Evolutionary conservation across 257 asterid genomes (phyloP).

Genomic region (Solanum rostratum): DNA sequence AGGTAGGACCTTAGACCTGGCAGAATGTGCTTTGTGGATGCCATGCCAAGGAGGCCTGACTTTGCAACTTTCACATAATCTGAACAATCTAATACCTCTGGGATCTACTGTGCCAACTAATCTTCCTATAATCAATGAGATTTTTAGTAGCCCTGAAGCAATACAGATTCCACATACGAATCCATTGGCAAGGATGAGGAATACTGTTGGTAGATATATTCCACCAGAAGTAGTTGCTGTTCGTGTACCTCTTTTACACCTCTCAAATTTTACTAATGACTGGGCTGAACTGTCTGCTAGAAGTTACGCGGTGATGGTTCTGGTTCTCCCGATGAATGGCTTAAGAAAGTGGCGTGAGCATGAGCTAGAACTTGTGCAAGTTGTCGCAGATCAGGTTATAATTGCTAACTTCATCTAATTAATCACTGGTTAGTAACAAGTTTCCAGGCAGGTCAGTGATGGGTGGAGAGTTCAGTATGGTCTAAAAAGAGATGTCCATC

Average conservation of each 20-base stretch:
- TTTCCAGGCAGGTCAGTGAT: not conserved
- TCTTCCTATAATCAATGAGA: constrained; percentile 41
- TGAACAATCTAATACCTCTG: constrained; percentile 41
- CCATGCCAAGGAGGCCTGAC: constrained; percentile 48
- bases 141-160: constrained; percentile 46
- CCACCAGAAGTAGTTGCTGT: constrained; percentile 61
- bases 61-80: constrained; percentile 52
- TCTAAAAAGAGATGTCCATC: not conserved
- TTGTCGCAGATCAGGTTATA: constrained; percentile 70
- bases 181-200: constrained; percentile 48
- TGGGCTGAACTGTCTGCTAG: constrained; percentile 53
- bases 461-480: not conserved
- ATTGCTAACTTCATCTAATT: not conserved
- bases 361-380: constrained; percentile 73
- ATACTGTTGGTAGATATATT: constrained; percentile 26
- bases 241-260: constrained; percentile 61
- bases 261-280: constrained; percentile 45
- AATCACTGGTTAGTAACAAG: not conserved
- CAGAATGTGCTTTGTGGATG: constrained; percentile 81
- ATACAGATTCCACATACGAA: constrained; percentile 47
- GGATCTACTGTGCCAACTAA: constrained; percentile 49
- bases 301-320: constrained; percentile 68
- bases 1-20: constrained; percentile 55
- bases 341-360: constrained; percentile 64
- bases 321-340: constrained; percentile 41